Percentiles rank a stretch among this genome's conserved stretches.
Conservation (phyloP, 2,329 filamentous ascomycete genomes). For the Ophiognomonia clavigignenti-juglandacearum region DNA sequence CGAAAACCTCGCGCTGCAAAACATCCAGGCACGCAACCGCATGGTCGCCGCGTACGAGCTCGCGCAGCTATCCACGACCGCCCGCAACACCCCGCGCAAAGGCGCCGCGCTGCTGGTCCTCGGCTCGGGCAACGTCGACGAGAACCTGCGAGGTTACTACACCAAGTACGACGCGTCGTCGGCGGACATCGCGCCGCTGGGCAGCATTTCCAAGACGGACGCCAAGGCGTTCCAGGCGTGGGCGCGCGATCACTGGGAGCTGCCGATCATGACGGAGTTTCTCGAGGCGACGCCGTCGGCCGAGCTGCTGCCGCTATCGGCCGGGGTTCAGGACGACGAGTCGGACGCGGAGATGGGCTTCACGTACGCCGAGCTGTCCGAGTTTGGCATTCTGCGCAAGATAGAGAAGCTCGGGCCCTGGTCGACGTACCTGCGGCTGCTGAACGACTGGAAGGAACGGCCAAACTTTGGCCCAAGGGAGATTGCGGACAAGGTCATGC, state of each 20-base stretch:
- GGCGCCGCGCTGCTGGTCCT: constrained; percentile 59
- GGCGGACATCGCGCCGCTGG: constrained; percentile 53
- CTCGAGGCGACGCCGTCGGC: constrained; percentile 53
- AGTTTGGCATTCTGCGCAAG: constrained; percentile 35
- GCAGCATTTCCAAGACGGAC: constrained; percentile 55
- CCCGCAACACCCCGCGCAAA: constrained; percentile 43
- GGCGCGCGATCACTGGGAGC: constrained; percentile 47
- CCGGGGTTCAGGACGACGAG: constrained; percentile 35
- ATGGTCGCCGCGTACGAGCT: constrained; percentile 63
- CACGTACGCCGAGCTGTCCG: constrained; percentile 35
- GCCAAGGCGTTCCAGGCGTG: constrained; percentile 61
- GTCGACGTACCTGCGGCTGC: constrained; percentile 32
- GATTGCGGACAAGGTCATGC: constrained; percentile 39
- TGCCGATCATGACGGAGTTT: constrained; percentile 61
- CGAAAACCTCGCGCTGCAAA: constrained; percentile 62
- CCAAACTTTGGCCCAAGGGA: constrained; percentile 25
- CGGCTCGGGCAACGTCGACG: constrained; percentile 59
- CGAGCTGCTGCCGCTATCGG: constrained; percentile 40
- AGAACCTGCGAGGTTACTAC: constrained; percentile 46
- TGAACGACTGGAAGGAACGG: constrained; percentile 32
- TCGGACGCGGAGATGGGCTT: constrained; percentile 37
- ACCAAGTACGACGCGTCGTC: constrained; percentile 60
- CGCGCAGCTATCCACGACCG: constrained; percentile 55
- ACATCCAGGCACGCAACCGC: constrained; percentile 60
- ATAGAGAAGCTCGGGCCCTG: constrained; percentile 37